Evolutionary conservation across 306 rosid genomes (phyloP).

Genomic region (Gillenia trifoliata): DNA sequence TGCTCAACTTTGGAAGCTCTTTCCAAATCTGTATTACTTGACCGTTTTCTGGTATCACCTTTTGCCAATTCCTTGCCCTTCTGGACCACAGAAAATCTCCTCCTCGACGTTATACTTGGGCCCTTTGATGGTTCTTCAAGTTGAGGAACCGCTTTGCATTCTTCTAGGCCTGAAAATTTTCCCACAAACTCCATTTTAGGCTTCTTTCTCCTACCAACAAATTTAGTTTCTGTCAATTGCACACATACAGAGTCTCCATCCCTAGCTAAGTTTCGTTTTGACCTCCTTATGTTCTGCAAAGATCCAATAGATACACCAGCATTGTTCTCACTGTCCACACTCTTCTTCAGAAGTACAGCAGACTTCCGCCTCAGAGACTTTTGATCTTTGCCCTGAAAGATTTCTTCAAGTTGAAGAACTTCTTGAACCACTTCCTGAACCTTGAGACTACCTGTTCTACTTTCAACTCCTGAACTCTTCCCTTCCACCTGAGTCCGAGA

Average conservation of each 20-base stretch:
- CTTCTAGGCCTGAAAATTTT: not conserved
- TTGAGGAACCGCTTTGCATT: not conserved
- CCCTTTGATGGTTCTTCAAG: not conserved
- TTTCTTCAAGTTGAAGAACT: constrained; percentile 16
- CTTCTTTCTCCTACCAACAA: not conserved
- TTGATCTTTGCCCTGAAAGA: not conserved
- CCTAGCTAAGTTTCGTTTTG: not conserved
- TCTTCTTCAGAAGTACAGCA: constrained; percentile 3
- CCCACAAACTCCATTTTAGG: not conserved
- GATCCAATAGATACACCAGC: constrained; percentile 2
- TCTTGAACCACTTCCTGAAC: not conserved
- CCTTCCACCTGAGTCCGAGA: constrained; percentile 1
- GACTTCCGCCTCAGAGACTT: not conserved
- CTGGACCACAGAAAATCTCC: not conserved
- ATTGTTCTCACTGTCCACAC: not conserved
- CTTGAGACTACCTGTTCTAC: not conserved
- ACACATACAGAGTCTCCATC: not conserved
- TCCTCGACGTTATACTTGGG: not conserved
- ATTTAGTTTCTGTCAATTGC: not conserved
- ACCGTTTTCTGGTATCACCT: constrained; percentile 8
- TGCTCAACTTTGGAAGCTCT: not conserved
- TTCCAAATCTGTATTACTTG: not conserved
- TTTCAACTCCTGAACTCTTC: constrained; percentile 2
- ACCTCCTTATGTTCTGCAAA: not conserved
- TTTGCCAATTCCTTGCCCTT: not conserved